Evolutionary conservation across 257 asterid species (phyloP).

Genomic region (Lavandula angustifolia): DNA sequence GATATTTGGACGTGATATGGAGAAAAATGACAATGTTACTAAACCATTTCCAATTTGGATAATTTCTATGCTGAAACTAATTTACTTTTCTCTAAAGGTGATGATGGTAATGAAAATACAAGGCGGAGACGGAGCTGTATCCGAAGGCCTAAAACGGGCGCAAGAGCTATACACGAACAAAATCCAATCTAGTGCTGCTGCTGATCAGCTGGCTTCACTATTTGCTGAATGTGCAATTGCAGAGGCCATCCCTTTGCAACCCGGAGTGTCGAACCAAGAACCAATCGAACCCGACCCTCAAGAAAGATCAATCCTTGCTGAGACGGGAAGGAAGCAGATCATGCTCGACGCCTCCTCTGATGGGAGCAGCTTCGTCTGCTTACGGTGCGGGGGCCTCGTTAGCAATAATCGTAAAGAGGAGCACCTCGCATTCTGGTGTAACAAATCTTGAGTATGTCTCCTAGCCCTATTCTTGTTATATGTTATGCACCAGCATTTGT

Average conservation of each 20-base stretch:
- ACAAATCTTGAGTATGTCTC: constrained; percentile 49
- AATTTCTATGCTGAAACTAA: constrained; percentile 13
- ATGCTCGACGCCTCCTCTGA: constrained; percentile 82
- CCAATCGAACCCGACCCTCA: constrained; percentile 46
- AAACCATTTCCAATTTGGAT: constrained; percentile 7
- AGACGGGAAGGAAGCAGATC: constrained; percentile 73
- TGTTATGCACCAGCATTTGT: constrained; percentile 17
- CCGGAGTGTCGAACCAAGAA: constrained; percentile 37
- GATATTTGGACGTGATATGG: background rate
- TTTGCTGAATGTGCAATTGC: constrained; percentile 95
- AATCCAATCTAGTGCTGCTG: constrained; percentile 66
- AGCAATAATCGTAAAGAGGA: constrained; percentile 83
- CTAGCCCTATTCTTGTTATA: constrained; percentile 11
- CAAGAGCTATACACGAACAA: constrained; percentile 64
- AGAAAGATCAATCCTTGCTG: constrained; percentile 78
- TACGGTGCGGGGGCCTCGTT: constrained; percentile 90
- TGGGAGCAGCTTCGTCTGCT: constrained; percentile 93
- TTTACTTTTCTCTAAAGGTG: constrained; percentile 47
- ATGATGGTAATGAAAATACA: constrained; percentile 73
- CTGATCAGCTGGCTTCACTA: constrained; percentile 80
- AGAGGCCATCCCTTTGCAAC: constrained; percentile 65
- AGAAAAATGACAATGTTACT: background rate
- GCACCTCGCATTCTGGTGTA: constrained; percentile 82
- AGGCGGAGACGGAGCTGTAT: constrained; percentile 82
- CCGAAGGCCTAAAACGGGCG: constrained; percentile 69